Percentiles rank a stretch among this genome's conserved stretches.
Evolutionary conservation across 1,139 yeast species (phyloP).

Genomic region (Debaryomyces subglobosus): DNA sequence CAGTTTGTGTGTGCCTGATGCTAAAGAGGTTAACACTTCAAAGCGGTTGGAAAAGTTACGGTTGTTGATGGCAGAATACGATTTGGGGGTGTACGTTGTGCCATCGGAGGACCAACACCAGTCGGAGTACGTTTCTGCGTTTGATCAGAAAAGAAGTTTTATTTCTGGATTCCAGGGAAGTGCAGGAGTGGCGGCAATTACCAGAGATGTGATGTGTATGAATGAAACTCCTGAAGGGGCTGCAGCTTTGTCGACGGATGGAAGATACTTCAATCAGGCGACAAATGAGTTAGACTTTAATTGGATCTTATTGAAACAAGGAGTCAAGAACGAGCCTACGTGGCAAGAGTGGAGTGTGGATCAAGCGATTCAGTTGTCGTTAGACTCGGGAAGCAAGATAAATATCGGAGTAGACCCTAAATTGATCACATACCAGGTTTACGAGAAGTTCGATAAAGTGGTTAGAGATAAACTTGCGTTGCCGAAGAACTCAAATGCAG

Average conservation of each 20-base stretch:
- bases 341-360: slow-evolving; percentile 88
- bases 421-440: slow-evolving; percentile 55
- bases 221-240: slow-evolving; percentile 62
- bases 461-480: slow-evolving; percentile 25
- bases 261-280: slow-evolving; percentile 93
- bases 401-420: slow-evolving; percentile 61
- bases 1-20: slow-evolving; percentile 47
- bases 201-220: slow-evolving; percentile 67
- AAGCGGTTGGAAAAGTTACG: slow-evolving; percentile 66
- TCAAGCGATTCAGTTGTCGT: slow-evolving; percentile 58
- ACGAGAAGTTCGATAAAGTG: slow-evolving; percentile 28
- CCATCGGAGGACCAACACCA: slow-evolving; percentile 96
- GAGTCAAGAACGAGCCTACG: slow-evolving; percentile 68
- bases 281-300: slow-evolving; percentile 82
- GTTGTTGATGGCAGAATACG: slow-evolving; percentile 60
- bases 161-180: slow-evolving; percentile 93
- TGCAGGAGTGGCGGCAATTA: slow-evolving; percentile 90
- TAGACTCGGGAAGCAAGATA: slow-evolving; percentile 45
- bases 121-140: slow-evolving; percentile 80
- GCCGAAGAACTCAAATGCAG: slow-evolving; percentile 32
- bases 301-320: slow-evolving; percentile 86
- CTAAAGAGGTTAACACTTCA: slow-evolving; percentile 58
- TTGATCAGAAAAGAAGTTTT: slow-evolving; percentile 83
- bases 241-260: slow-evolving; percentile 90
- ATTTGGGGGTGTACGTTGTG: slow-evolving; percentile 76